Evolutionary conservation across 2,329 filamentous ascomycete genomes (phyloP), one percentile per base, ranked within the genome.

Genomic region (Arthrobotrys pseudoclavata): DNA sequence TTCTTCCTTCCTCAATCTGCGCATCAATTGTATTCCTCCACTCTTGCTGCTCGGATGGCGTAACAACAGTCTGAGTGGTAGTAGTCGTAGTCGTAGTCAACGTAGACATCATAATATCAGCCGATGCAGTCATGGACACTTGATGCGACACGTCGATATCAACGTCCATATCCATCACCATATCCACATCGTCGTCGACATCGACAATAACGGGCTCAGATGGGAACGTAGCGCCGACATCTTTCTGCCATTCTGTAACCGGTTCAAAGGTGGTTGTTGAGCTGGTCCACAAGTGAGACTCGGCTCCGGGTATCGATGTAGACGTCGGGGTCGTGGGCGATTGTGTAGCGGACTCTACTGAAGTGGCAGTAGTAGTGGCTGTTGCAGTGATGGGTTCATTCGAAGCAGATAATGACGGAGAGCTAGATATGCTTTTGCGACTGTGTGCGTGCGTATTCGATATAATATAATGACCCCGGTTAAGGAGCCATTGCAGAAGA

Each of bases 351-450:
- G 67, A 60, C 9, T 71, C 34, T 29, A 63, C 53, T 12, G 67
- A 37, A 20, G 61, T 70, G 20, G 67, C 42, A 15, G 67, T 70
- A 9, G 61, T 53, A 6, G 60, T 29, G 15, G 55, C 60, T 42
- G 64, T 66, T 42, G 64, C 24, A 20, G 42, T 67, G 26, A 62
- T 74, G 13, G 69, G 62, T 45, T 74, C 69, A 63, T 71, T 50
- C 42, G 68, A 42, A 34, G 53, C 34, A 26, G 74, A 77, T 42
- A 77, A 37, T 34, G 74, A 71, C 37, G 74, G 74, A 57, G 74
- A 77, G 45, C 74, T 77, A 70, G 74, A 77, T 47, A 77, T 77
- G 74, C 74, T 77, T 67, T 77, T 77, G 53, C 74, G 74, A 53
- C 74, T 77, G 74, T 57, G 40, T 13, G 7, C 31, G 31, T 9